These are phyloP conservation scores for Candida mesenterica DNA, from an alignment of 1,139 yeast species.

Conservation along the genomic window DNA sequence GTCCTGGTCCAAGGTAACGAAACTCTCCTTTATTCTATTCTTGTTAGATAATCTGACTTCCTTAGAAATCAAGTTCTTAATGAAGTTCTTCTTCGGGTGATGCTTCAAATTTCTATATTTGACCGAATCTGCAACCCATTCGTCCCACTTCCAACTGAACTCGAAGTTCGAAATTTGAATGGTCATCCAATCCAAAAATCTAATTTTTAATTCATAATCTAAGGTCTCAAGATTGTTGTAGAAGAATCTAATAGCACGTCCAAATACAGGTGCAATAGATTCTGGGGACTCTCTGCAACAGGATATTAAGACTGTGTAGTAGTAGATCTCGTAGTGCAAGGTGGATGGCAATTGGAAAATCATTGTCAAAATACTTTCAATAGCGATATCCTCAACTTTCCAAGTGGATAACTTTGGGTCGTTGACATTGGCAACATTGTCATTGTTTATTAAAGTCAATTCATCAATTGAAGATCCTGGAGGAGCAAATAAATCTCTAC, in stretches of 20 bases:
- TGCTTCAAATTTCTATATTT: constrained; percentile 36
- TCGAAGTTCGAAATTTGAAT: constrained; percentile 92
- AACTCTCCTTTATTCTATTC: constrained; percentile 68
- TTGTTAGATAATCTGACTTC: constrained; percentile 77
- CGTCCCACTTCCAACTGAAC: constrained; percentile 98
- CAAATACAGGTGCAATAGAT: constrained; percentile 93
- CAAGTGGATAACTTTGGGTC: constrained; percentile 61
- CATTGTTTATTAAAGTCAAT: constrained; percentile 41
- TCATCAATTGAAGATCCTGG: constrained; percentile 84
- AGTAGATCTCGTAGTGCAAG: constrained; percentile 70
- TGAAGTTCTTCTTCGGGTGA: constrained; percentile 76
- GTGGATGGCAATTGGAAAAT: constrained; percentile 73
- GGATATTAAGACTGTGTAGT: constrained; percentile 82
- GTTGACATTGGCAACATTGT: constrained; percentile 40
- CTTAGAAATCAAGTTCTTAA: constrained; percentile 76
- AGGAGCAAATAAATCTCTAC: constrained; percentile 68
- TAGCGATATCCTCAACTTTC: constrained; percentile 89
- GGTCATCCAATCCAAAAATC: constrained; percentile 89
- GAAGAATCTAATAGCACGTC: constrained; percentile 85
- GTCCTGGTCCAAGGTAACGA: constrained; percentile 50
- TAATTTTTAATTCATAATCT: constrained; percentile 72
- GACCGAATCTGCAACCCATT: constrained; percentile 70
- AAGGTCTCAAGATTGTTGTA: constrained; percentile 65
- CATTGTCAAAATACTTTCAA: constrained; percentile 78
- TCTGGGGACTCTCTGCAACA: constrained; percentile 86